phyloP scores from a whole-genome alignment of 805 yeast genomes.

The Starmerella bombicola region DNA sequence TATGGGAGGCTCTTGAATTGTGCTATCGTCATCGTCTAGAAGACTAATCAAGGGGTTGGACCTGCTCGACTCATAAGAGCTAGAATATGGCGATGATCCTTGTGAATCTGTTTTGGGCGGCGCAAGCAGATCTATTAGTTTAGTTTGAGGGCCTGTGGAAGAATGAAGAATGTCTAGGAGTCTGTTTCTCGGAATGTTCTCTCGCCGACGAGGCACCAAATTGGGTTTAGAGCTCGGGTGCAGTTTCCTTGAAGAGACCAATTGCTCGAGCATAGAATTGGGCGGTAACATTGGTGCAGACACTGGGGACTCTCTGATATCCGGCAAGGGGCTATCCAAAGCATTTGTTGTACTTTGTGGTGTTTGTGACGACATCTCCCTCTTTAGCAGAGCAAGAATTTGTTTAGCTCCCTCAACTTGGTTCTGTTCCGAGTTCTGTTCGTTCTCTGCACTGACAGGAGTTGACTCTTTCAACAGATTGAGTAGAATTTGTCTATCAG shows the following conservation, averaged over 20 bases:
- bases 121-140: constrained; percentile 9
- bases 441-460: neutral
- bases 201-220: constrained; percentile 1
- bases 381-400: constrained; percentile 24
- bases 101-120: neutral
- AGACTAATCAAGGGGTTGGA: constrained; percentile 9
- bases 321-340: too few relatives aligned
- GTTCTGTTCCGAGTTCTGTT: neutral
- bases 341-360: too few relatives aligned
- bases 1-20: too few relatives aligned
- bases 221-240: neutral
- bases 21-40: neutral
- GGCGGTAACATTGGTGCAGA: constrained; percentile 19
- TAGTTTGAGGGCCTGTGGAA: constrained; percentile 3
- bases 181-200: constrained; percentile 6
- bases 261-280: constrained; percentile 18
- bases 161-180: constrained; percentile 13
- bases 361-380: too few relatives aligned
- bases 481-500: constrained; percentile 23
- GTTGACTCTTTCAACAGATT: constrained; percentile 20
- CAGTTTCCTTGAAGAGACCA: constrained; percentile 18
- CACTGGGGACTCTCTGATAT: neutral
- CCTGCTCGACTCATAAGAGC: neutral
- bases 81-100: neutral
- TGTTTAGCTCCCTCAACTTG: constrained; percentile 25